These are phyloP conservation scores for Colletotrichum sp. DNA, from an alignment of 2,329 filamentous ascomycete species.

Conservation along the genomic window DNA sequence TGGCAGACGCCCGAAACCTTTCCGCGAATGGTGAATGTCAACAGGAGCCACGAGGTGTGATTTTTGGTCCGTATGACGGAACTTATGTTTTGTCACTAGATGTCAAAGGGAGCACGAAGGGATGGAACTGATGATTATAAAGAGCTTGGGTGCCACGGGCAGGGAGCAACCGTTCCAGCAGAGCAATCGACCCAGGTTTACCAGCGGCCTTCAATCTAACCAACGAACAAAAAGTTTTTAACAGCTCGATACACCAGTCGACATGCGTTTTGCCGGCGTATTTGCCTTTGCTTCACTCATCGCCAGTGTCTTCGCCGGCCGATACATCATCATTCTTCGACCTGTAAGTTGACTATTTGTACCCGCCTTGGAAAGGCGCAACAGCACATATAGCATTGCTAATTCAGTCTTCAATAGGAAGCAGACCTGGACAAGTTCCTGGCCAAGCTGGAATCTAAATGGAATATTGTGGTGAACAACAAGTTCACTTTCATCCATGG, in stretches of 20 bases:
- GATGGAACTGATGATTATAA: background rate
- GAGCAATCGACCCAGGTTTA: background rate
- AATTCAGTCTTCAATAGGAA: background rate
- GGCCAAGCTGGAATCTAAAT: background rate
- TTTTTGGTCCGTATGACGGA: background rate
- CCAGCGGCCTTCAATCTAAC: background rate
- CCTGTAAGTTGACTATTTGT: background rate
- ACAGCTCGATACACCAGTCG: background rate
- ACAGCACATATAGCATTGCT: background rate
- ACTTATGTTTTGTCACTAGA: background rate
- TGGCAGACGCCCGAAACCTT: background rate
- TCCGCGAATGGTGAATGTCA: background rate
- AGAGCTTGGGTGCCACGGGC: background rate
- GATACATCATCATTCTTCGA: conserved; percentile 3
- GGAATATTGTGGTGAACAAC: background rate
- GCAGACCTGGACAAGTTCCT: background rate
- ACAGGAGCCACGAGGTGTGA: background rate
- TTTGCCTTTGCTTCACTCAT: background rate
- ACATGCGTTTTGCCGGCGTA: background rate
- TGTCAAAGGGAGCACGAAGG: background rate
- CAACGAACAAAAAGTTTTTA: background rate
- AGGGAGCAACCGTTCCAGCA: background rate
- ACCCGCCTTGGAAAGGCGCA: background rate
- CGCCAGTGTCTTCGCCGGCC: background rate
- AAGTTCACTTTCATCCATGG: background rate